These are phyloP conservation scores for Larix sibirica DNA, from an alignment of 83 land plant species.

Conservation along the genomic window DNA sequence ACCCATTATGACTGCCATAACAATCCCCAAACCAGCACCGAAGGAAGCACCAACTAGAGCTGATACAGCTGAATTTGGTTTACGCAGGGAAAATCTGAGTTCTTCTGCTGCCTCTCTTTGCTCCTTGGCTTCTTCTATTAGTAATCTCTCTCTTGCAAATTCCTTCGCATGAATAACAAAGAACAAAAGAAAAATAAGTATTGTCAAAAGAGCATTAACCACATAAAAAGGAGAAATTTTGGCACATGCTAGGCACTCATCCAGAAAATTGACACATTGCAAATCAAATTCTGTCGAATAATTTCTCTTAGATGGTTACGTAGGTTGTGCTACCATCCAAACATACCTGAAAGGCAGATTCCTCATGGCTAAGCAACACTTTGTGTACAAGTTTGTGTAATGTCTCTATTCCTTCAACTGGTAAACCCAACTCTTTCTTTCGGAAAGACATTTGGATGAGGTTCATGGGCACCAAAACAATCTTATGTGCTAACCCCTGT, in stretches of 20 bases:
- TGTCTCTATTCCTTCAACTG: slow-evolving; percentile 75
- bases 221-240: background rate
- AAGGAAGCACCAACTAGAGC: slow-evolving; percentile 86
- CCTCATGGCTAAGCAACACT: slow-evolving; percentile 73
- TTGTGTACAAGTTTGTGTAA: slow-evolving; percentile 63
- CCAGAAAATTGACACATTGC: background rate
- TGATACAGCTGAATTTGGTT: slow-evolving; percentile 44
- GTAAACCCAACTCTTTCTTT: slow-evolving; percentile 54
- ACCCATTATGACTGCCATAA: slow-evolving; percentile 85
- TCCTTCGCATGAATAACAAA: slow-evolving; percentile 34
- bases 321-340: background rate
- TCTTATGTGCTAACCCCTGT: slow-evolving; percentile 37
- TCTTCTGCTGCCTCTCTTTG: slow-evolving; percentile 25
- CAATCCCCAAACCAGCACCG: slow-evolving; percentile 91
- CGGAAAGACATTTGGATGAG: slow-evolving; percentile 74
- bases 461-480: slow-evolving; percentile 61
- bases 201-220: background rate
- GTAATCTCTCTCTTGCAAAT: slow-evolving; percentile 51
- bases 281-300: background rate
- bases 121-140: slow-evolving; percentile 40
- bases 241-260: background rate
- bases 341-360: slow-evolving; percentile 69
- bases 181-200: background rate
- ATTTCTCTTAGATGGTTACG: background rate
- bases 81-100: slow-evolving; percentile 28